Percentiles rank a stretch among this genome's conserved stretches.
These are phyloP conservation scores for Globomyces pollinis-pini DNA, from an alignment of 192 early-diverging fungal genomes.

Conservation along the genomic window DNA sequence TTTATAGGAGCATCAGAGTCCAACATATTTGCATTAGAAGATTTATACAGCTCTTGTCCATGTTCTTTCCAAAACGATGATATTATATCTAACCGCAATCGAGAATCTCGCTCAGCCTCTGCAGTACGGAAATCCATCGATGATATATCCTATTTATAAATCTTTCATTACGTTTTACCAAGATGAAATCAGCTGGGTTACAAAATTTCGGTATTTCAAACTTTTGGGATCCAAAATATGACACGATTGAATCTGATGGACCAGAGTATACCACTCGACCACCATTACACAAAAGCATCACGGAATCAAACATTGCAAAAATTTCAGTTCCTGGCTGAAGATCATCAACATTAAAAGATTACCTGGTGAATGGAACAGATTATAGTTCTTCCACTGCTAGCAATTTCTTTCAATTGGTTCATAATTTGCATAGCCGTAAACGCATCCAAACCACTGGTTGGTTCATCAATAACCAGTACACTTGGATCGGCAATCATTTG, in stretches of 20 bases:
- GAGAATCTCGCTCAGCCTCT: constrained; percentile 22
- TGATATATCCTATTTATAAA: too few relatives aligned
- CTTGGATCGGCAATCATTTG: constrained; percentile 28
- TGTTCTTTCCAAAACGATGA: too few relatives aligned
- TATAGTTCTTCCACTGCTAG: constrained; percentile 61
- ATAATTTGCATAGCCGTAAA: constrained; percentile 25
- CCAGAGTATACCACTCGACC: constrained; percentile 34
- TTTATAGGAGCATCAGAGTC: too few relatives aligned
- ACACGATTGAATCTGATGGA: constrained; percentile 12
- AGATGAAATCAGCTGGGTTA: constrained; percentile 39
- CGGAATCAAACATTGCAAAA: constrained; percentile 70
- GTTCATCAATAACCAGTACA: constrained; percentile 28
- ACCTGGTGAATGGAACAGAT: constrained; percentile 36
- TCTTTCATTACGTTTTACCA: too few relatives aligned
- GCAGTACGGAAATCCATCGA: constrained; percentile 29
- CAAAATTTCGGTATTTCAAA: constrained; percentile 20
- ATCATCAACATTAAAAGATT: constrained; percentile 81
- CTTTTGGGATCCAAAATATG: constrained; percentile 28
- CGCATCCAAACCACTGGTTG: constrained; percentile 28
- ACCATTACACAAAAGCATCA: constrained; percentile 59
- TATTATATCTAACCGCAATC: too few relatives aligned
- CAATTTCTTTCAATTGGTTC: constrained; percentile 45
- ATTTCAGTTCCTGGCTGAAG: constrained; percentile 66
- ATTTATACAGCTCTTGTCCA: too few relatives aligned
- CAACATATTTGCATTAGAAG: too few relatives aligned